Evolutionary conservation across 192 early-diverging fungal genomes (phyloP).

Genomic region (Mortierella claussenii): DNA sequence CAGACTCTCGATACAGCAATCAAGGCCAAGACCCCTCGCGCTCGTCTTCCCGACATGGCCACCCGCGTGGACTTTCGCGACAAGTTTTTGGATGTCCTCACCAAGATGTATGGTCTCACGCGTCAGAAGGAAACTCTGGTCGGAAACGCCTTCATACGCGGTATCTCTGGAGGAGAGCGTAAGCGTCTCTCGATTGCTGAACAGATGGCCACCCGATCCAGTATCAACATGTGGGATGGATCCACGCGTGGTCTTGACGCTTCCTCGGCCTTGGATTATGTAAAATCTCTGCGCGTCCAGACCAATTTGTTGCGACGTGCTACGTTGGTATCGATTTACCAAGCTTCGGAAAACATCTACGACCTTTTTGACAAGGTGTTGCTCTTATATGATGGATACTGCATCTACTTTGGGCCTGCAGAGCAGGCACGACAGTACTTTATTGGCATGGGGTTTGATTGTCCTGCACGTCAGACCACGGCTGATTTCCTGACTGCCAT

Average conservation of each 20-base stretch:
- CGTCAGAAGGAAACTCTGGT: constrained; percentile 77
- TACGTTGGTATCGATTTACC: constrained; percentile 73
- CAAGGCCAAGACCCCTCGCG: constrained; percentile 74
- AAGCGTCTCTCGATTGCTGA: constrained; percentile 83
- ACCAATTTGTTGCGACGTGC: constrained; percentile 74
- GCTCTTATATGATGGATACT: constrained; percentile 73
- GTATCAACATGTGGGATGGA: constrained; percentile 74
- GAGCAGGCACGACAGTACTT: constrained; percentile 70
- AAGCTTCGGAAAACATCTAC: constrained; percentile 83
- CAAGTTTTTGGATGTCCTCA: constrained; percentile 65
- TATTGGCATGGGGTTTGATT: constrained; percentile 67
- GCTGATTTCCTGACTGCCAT: constrained; percentile 81
- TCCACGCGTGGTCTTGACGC: constrained; percentile 84
- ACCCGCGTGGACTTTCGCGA: constrained; percentile 66
- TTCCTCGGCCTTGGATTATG: constrained; percentile 84
- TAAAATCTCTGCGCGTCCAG: constrained; percentile 77
- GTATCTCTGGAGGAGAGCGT: constrained; percentile 81
- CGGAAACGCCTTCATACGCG: constrained; percentile 80
- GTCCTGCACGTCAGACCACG: constrained; percentile 72
- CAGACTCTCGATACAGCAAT: constrained; percentile 83
- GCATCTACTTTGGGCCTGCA: constrained; percentile 76
- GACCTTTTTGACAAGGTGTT: constrained; percentile 76
- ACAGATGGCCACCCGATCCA: constrained; percentile 69
- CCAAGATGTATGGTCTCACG: constrained; percentile 68
- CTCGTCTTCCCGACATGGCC: constrained; percentile 57